Percentiles rank a stretch among this genome's conserved stretches.
phyloP scores from a whole-genome alignment of 805 yeast genomes.

The Yarrowia sp. region DNA sequence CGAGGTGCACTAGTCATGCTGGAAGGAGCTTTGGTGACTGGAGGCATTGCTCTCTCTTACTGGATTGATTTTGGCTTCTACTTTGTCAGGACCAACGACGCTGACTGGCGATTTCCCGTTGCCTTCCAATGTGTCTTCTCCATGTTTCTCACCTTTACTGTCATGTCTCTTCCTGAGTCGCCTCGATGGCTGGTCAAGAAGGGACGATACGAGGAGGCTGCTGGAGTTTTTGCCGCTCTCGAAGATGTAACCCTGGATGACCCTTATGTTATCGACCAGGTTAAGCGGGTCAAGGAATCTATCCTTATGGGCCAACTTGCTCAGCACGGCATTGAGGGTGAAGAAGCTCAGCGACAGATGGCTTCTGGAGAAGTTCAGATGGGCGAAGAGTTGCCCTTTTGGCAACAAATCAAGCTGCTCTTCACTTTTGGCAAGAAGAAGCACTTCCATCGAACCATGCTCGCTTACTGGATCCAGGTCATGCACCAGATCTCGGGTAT shows the following conservation, averaged over 20 bases:
- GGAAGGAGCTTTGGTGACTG: conserved; percentile 73
- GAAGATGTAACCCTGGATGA: conserved; percentile 23
- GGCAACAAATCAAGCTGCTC: conserved; percentile 20
- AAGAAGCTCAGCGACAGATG: conserved; percentile 3
- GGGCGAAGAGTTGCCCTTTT: conserved; percentile 20
- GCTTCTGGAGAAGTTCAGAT: background rate
- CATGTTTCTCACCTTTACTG: conserved; percentile 62
- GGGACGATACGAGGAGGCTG: conserved; percentile 57
- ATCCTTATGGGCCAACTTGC: conserved; percentile 14
- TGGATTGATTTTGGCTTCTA: conserved; percentile 55
- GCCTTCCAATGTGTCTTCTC: conserved; percentile 70
- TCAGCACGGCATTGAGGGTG: conserved; percentile 7
- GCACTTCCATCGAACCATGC: conserved; percentile 45
- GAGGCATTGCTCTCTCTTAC: conserved; percentile 77
- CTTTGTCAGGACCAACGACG: conserved; percentile 60
- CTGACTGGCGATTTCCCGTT: conserved; percentile 80
- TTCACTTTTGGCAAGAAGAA: conserved; percentile 32
- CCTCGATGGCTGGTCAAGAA: conserved; percentile 83
- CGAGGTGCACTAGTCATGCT: conserved; percentile 73
- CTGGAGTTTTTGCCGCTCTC: conserved; percentile 50
- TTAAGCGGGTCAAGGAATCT: conserved; percentile 2
- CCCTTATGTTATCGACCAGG: conserved; percentile 12
- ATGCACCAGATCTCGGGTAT: conserved; percentile 91
- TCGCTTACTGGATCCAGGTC: conserved; percentile 52
- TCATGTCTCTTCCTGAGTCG: conserved; percentile 79